Base-by-base conservation (phyloP, 306 rosid genomes). In the Prunus padus region DNA sequence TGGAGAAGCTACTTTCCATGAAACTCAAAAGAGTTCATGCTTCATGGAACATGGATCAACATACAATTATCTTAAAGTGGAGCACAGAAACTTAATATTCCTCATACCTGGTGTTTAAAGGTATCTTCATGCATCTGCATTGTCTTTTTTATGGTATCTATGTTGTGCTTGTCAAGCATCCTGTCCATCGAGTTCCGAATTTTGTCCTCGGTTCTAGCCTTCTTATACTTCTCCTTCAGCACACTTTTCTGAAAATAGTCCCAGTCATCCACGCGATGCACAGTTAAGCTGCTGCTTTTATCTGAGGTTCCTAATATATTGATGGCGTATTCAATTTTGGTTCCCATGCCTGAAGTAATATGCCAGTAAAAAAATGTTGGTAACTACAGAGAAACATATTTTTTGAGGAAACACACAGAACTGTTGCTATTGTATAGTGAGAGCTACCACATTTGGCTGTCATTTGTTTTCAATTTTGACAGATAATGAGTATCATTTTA, bases 101-200 rank as follows among this genome's bases (percentile, higher is more conserved):
- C 25, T 23, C 59, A 52, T 88, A 95, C 99, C 93, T 95, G 99
- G 67, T 86, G 78, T 76, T 88, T 90, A 80, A 95, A 95, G 82
- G 80, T 84, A 75, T 85, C 85, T 69, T 95, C 99, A 72, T 95
- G 99, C 89, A 73, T 79, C 87, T 85, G 95, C 97, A 95, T 92
- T 80, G 97, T 95, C 66, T 67, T 89, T 76, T 70, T 92, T 75
- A 95, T 92, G 80, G 80, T 81, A 67, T 95, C 93, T 13, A 72
- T 60, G 20, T 67, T 86, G 81, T 82, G 82, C 81, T 86, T 91
- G 56, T 85, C 90, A 20, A 91, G 81, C 83, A 65, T 80, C 84
- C 83, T 89, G 71, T 91, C 92, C 89, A 88, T 80, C 56, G 82
- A 76, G 73, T 70, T 83, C 69, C 71, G 76, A 67, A 83, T 56